phyloP scores from a whole-genome alignment of 1,284 basidiomycete species.

The Trametes hirsuta region DNA sequence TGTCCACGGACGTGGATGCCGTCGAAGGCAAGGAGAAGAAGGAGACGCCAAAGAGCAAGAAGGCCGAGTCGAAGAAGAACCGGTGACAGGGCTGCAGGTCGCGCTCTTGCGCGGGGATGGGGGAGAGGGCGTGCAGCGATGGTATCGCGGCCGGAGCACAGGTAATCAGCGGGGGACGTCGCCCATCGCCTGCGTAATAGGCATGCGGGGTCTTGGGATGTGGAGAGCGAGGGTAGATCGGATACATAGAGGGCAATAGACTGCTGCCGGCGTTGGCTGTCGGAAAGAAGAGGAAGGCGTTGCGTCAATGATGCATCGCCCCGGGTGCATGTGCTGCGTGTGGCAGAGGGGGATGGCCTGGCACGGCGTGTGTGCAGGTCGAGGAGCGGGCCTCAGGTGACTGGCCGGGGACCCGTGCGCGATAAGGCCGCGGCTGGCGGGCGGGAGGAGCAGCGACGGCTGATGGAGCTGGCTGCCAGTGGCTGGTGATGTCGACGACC shows the following conservation, averaged over 20 bases:
- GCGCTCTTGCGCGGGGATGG: slow-evolving; percentile 4
- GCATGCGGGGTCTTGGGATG: slow-evolving; percentile 10
- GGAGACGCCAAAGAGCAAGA: neutral
- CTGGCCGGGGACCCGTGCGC: neutral
- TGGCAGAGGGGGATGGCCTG: no score
- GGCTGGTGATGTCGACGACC: neutral
- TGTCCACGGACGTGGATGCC: slow-evolving; percentile 53
- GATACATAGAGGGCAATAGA: slow-evolving; percentile 13
- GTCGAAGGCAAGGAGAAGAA: slow-evolving; percentile 37
- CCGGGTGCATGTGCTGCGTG: neutral
- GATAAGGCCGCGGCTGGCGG: slow-evolving; percentile 1
- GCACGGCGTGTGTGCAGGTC: slow-evolving; percentile 1
- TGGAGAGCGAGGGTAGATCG: slow-evolving; percentile 24
- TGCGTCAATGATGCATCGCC: neutral
- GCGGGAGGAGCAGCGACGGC: neutral
- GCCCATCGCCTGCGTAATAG: slow-evolving; percentile 8
- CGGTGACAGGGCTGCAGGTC: slow-evolving; percentile 38
- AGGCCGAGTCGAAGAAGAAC: slow-evolving; percentile 38
- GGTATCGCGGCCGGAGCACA: slow-evolving; percentile 33
- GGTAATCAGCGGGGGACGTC: slow-evolving; percentile 15
- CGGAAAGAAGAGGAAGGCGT: neutral
- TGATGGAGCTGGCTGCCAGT: neutral
- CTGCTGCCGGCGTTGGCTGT: slow-evolving; percentile 4
- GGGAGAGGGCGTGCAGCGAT: slow-evolving; percentile 15
- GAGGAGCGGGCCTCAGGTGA: slow-evolving; percentile 10